Evolutionary conservation across 139 green algal genomes (phyloP), one percentile per base, ranked within the genome.

Genomic region (Closterium sp.): DNA sequence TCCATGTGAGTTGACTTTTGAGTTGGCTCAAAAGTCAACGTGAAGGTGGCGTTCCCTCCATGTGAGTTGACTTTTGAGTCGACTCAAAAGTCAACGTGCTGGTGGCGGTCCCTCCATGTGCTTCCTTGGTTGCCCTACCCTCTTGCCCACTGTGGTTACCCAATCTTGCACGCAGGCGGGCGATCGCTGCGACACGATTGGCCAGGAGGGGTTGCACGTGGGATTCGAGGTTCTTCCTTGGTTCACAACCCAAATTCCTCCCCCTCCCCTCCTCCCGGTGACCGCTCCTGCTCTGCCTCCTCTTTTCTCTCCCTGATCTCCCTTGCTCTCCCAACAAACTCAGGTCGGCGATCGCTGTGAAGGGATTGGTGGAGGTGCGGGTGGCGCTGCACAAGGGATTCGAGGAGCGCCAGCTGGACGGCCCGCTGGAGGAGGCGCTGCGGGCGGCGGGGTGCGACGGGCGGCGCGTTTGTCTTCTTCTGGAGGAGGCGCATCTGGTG

Each of bases 401-500:
- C 89, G 91, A 11, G 19, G 88, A 30, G 27, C 17, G n/a, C 42
- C 6, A 93, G 28, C 85, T 94, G 28, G 91, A 93, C 19, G 91
- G 85, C 42, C 89, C 92, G 10, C 87, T 94, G 30, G 29, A 86
- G 62, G 88, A 31, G 30, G 21, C 91, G 10, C 19, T 94, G n/a
- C 27, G 19, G 50, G 38, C 28, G 31, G 88, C 91, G 11, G 91
- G 89, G 19, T 93, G 91, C 89, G 30, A 92, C 28, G 88, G 87
- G 22, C 28, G 90, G 89, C 88, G 28, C 29, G 85, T 93, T 21
- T 93, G 89, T 79, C 31, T 94, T 29, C 2, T 94, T 29, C 19
- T 94, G 27, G 91, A 94, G 27, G 91, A 94, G 84, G 91, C 91
- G 24, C 85, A 94, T 24, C 19, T 73, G 31, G 32, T 93, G 32